phyloP scores from a whole-genome alignment of 2,329 filamentous ascomycete species.

The Fusarium subtropicale region DNA sequence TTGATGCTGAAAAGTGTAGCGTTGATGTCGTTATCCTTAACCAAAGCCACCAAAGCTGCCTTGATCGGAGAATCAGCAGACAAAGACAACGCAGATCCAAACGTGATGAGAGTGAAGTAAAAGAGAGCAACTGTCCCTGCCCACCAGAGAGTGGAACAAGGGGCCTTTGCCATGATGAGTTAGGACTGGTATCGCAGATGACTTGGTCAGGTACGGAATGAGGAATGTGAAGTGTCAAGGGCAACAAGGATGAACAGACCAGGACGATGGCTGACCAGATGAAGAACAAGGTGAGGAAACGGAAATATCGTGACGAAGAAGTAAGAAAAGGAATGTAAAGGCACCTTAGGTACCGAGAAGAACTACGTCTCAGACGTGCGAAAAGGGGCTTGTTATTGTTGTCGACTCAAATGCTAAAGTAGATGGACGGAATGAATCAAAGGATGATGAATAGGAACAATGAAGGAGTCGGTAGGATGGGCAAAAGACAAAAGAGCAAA shows the following conservation, averaged over 20 bases:
- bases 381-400: conserved; percentile 24
- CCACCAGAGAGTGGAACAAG: conserved; percentile 20
- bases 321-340: conserved; percentile 35
- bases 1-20: conserved; percentile 59
- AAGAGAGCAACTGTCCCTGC: conserved; percentile 39
- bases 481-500: conserved; percentile 4
- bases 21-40: conserved; percentile 49
- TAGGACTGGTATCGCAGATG: conserved; percentile 2
- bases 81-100: conserved; percentile 31
- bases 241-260: conserved; percentile 18
- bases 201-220: conserved; percentile 4
- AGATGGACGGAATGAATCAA: conserved; percentile 31
- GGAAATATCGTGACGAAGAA: conserved; percentile 22
- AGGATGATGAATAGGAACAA: conserved; percentile 36
- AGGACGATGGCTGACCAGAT: conserved; percentile 16
- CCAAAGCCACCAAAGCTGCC: conserved; percentile 51
- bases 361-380: conserved; percentile 28
- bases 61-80: conserved; percentile 43
- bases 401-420: conserved; percentile 32
- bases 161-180: conserved; percentile 36
- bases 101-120: conserved; percentile 35
- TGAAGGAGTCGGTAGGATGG: conserved; percentile 9
- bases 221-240: conserved; percentile 10
- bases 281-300: conserved; percentile 7
- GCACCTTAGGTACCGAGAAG: conserved; percentile 25